Evolutionary conservation across 768 basidiomycete genomes (phyloP).

Genomic region (Mycena galopus): DNA sequence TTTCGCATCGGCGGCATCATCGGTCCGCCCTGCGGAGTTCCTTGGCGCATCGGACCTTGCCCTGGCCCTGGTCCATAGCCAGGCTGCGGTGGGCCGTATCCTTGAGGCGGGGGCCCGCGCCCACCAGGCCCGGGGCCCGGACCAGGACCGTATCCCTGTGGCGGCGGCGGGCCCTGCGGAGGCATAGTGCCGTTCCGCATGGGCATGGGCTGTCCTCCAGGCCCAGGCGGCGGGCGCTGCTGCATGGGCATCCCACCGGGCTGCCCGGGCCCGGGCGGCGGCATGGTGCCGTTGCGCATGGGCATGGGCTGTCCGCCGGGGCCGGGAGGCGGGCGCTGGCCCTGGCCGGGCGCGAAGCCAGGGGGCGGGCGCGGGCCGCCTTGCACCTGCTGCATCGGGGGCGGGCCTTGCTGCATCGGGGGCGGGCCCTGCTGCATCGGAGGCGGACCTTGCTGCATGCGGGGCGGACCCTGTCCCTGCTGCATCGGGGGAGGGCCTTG

Average conservation of each 20-base stretch:
- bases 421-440: slow-evolving; percentile 38
- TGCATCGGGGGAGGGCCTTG: slow-evolving; percentile 38
- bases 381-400: slow-evolving; percentile 42
- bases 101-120: slow-evolving; percentile 33
- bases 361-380: slow-evolving; percentile 41
- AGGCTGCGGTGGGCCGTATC: slow-evolving; percentile 29
- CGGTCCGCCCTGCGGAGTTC: slow-evolving; percentile 40
- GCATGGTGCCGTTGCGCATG: slow-evolving; percentile 29
- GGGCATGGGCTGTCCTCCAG: slow-evolving; percentile 41
- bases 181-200: slow-evolving; percentile 42
- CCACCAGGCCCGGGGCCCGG: slow-evolving; percentile 41
- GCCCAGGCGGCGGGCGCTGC: slow-evolving; percentile 49
- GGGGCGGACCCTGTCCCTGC: slow-evolving; percentile 52
- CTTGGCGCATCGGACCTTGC: slow-evolving; percentile 25
- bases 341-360: slow-evolving; percentile 42
- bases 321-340: slow-evolving; percentile 49
- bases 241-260: slow-evolving; percentile 34
- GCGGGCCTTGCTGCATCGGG: slow-evolving; percentile 51
- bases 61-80: slow-evolving; percentile 31
- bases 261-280: slow-evolving; percentile 36
- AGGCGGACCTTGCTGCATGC: slow-evolving; percentile 39
- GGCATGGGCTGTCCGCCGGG: slow-evolving; percentile 41
- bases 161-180: slow-evolving; percentile 38
- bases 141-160: slow-evolving; percentile 41
- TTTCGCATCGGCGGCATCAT: slow-evolving; percentile 37